Evolutionary conservation across 306 rosid species (phyloP).

Genomic region (Corylus heterophylla): DNA sequence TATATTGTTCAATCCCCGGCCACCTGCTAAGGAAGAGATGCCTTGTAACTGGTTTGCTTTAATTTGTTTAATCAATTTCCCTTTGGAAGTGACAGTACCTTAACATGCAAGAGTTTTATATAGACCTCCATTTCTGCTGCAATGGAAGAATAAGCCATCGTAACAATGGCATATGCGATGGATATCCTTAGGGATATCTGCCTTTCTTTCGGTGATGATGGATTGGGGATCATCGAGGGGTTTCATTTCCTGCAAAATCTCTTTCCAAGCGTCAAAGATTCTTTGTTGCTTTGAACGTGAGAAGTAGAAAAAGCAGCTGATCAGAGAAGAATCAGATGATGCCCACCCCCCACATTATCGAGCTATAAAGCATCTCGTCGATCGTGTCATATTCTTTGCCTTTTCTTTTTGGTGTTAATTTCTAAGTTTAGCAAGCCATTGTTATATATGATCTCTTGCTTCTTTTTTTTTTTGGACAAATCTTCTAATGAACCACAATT

Average conservation of each 20-base stretch:
- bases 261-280: not conserved
- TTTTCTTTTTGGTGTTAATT: not conserved
- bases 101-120: not conserved
- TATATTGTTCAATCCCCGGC: not conserved
- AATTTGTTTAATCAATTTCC: not conserved
- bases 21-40: conserved; percentile 46
- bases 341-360: not conserved
- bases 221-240: too few species aligned
- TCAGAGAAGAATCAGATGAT: conserved; percentile 5
- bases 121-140: not conserved
- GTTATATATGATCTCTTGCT: not conserved
- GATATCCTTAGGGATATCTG: conserved; percentile 11
- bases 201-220: not conserved
- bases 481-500: not conserved
- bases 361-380: conserved; percentile 24
- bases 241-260: not conserved
- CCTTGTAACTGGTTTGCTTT: conserved; percentile 44
- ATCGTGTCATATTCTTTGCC: conserved; percentile 31
- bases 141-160: conserved; percentile 37
- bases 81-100: not conserved
- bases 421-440: conserved; percentile 10
- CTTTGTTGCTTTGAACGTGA: conserved; percentile 15
- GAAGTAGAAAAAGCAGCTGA: conserved; percentile 16
- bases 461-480: not conserved
- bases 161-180: conserved; percentile 37